Evolutionary conservation across 768 basidiomycete genomes (phyloP).

Genomic region (Strobilomyces dryophilus): DNA sequence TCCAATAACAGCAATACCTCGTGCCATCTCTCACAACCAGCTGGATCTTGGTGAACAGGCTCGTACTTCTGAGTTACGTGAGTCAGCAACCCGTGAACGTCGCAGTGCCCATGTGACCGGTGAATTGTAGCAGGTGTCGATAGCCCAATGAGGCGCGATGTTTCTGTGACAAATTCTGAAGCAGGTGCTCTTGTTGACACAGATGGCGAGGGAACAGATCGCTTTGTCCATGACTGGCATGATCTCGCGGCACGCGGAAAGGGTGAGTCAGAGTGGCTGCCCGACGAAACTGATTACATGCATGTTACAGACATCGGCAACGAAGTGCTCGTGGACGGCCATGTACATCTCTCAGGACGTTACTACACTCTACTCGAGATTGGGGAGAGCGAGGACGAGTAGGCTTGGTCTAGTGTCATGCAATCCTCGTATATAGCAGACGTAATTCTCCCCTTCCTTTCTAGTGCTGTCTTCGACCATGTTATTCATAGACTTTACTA

Average conservation of each 20-base stretch:
- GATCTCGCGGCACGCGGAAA: not conserved
- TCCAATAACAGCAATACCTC: constrained; percentile 2
- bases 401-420: not conserved
- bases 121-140: not conserved
- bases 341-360: not conserved
- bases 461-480: not conserved
- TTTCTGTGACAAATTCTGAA: not conserved
- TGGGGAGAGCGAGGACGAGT: constrained; percentile 1
- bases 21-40: not conserved
- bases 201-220: not conserved
- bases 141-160: not conserved
- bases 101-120: not conserved
- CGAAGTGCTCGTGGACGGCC: not conserved
- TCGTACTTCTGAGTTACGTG: not conserved
- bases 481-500: not conserved
- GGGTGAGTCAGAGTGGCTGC: not conserved
- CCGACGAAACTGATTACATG: not conserved
- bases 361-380: constrained; percentile 8
- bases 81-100: not conserved
- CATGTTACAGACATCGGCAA: not conserved
- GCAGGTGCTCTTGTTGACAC: not conserved
- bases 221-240: not conserved
- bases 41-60: not conserved
- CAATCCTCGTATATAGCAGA: not conserved
- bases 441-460: not conserved